phyloP scores from a whole-genome alignment of 2,329 filamentous ascomycete species.

The Onygenales sp. region DNA sequence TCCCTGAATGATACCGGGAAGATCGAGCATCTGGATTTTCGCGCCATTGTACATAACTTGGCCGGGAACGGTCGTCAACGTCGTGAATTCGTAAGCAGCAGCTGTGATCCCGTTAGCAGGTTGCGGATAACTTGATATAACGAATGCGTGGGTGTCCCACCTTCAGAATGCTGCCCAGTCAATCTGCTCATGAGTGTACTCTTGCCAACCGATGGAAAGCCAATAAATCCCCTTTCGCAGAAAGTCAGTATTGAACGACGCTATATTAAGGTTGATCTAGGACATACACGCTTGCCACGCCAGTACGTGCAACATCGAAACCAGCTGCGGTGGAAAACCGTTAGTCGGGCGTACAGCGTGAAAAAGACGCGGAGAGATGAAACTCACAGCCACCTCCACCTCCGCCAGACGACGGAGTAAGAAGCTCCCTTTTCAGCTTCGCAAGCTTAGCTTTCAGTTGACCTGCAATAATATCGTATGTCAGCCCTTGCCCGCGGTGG shows the following conservation, averaged over 20 bases:
- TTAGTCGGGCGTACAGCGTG: neutral
- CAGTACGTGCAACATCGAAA: constrained; percentile 95
- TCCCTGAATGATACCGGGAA: constrained; percentile 97
- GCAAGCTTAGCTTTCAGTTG: constrained; percentile 97
- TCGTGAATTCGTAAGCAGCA: constrained; percentile 97
- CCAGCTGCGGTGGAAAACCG: constrained; percentile 45
- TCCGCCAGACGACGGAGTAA: constrained; percentile 70
- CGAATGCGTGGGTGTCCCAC: constrained; percentile 20
- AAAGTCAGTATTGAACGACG: neutral
- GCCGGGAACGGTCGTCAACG: constrained; percentile 90
- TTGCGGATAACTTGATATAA: neutral
- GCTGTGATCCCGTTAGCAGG: constrained; percentile 34
- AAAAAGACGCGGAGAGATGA: neutral
- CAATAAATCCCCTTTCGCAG: constrained; percentile 65
- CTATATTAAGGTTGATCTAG: neutral
- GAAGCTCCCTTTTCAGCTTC: constrained; percentile 90
- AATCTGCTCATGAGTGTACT: constrained; percentile 92
- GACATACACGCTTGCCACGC: constrained; percentile 76
- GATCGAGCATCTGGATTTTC: constrained; percentile 94
- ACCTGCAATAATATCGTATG: constrained; percentile 30
- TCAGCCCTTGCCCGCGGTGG: constrained; percentile 10
- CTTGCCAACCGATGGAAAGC: constrained; percentile 96
- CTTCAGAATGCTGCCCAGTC: constrained; percentile 93
- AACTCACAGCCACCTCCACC: constrained; percentile 62
- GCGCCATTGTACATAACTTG: constrained; percentile 95